Conservation (phyloP, 2,329 filamentous ascomycete species). For the Pyricularia pennisetigena region DNA sequence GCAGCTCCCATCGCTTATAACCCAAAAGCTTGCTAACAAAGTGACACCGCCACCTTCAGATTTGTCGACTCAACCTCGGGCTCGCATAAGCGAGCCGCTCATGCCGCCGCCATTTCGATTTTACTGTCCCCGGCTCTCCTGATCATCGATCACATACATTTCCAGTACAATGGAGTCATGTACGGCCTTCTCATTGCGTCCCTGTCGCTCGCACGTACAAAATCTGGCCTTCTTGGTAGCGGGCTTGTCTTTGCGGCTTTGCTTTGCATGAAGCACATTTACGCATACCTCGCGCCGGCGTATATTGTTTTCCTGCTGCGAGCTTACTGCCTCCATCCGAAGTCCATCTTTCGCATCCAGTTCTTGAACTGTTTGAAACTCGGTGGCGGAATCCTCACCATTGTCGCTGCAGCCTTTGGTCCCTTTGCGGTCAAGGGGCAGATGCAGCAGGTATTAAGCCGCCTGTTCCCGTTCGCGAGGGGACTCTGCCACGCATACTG, state of each 20-base stretch:
- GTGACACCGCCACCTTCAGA: conserved; percentile 29
- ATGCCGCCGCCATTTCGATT: conserved; percentile 81
- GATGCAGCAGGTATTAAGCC: conserved; percentile 70
- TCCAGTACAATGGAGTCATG: conserved; percentile 97
- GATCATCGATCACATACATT: conserved; percentile 97
- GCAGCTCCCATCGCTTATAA: not conserved
- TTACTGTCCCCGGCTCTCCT: conserved; percentile 85
- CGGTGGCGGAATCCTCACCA: conserved; percentile 56
- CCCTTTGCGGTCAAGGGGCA: conserved; percentile 79
- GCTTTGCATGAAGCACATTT: conserved; percentile 95
- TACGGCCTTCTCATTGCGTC: conserved; percentile 87
- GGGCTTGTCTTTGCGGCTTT: conserved; percentile 77
- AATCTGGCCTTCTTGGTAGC: conserved; percentile 64
- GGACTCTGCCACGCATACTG: conserved; percentile 96
- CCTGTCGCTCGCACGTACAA: conserved; percentile 69
- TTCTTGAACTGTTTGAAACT: conserved; percentile 78
- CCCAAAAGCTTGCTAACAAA: not conserved
- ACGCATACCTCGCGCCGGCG: conserved; percentile 89
- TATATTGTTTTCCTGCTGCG: conserved; percentile 94
- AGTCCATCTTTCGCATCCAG: conserved; percentile 65
- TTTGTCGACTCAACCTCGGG: conserved; percentile 64
- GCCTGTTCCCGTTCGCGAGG: conserved; percentile 87
- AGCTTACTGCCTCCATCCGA: conserved; percentile 73
- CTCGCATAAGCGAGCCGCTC: conserved; percentile 61
- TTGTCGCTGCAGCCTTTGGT: conserved; percentile 77